Evolutionary conservation across 2,329 filamentous ascomycete species (phyloP), one percentile per base, ranked within the genome.

Genomic region (Monilinia vaccinii-corymbosi): DNA sequence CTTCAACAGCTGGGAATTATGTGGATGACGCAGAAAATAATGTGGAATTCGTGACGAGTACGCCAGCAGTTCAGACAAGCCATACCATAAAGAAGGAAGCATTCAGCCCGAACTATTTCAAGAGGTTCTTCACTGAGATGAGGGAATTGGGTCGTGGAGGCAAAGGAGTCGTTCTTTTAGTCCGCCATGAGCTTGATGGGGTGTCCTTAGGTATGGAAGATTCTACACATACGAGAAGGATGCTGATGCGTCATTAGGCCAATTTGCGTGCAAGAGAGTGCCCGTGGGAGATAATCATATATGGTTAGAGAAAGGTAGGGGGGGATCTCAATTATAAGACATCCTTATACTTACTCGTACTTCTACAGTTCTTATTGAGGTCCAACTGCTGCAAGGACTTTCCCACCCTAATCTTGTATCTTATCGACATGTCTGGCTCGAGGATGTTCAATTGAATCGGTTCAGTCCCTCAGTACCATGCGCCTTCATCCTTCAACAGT

Each of bases 381-480:
- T 99, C 2, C 91, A 96, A 74, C 79, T 97, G 28, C 81, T 99
- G 28, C 91, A 96, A 68, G 89, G 90, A 68, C 82, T 99, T 4
- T 94, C 91, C 0, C 94, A 99, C 71, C 89, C 92, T 60, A 99
- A 99, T 64, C 79, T 99, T 10, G 94, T 99, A 1, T 96, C 92
- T 0, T 99, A 99, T 72, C 87, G 93, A 8, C 94, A 97, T 74
- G 94, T 96, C 36, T 99, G 94, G 94, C 80, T 99, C 18, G 93
- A 99, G 73, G 88, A 97, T 72, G 86, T 88, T 57, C 84, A 88
- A 66, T 83, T 96, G 56, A 93, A 83, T 64, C 86, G 83, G 1
- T 99, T 99, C 72, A 89, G 91, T 0, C 94, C 95, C 0, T 91
- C 85, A 58, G 91, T 99, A 1, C 91, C 91, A 13, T 97, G 93